Base-by-base conservation (phyloP, 2,329 filamentous ascomycete genomes). In the Sordariomycetes sp. region DNA sequence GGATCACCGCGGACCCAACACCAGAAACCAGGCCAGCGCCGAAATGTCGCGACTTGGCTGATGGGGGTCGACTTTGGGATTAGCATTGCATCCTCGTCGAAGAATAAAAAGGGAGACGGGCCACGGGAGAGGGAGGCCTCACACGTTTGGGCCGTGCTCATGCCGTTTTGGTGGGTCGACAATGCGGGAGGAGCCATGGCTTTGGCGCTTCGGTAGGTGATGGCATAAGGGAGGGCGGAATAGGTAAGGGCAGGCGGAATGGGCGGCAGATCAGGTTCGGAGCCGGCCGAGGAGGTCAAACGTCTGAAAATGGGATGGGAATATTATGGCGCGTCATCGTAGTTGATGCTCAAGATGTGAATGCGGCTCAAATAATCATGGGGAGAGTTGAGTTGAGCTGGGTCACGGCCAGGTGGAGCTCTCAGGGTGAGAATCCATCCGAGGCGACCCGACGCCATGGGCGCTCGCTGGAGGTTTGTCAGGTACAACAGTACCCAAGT, bases 1-100 rank as follows among this genome's bases (percentile, higher is more conserved):
- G 82, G 58, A 97, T 85, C 60, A 96, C 85, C 58, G 94, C 92
- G 57, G 91, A 94, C 63, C 90, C 82, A 55, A 96, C 80, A 66
- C 94, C 94, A 8, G 92, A 97, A 67, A 84, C 83, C 59, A 97
- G 82, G 62, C 94, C 94, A 62, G 92, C 93, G 64, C 87, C 74
- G 71, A 97, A 96, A 75, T 97, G 94, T 70, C 90, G 91, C 64
- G 82, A 86, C 89, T 65, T 61, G 18, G 35, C 55, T 57, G 24
- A 35, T 3, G 18, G 18, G 43, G 16, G 8, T 4, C 43, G 8
- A 22, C 18, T 48, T n/a, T 4, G 8, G 4, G 22, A 16, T 48
- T 48, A 22, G 43, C 20, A 16, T 22, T 14, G 11, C n/a, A 48
- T 20, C n/a, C 3, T n/a, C 4, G 18, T n/a, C n/a, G 8, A 8